Base-by-base conservation (phyloP, 768 basidiomycete species). In the Hydnum rufescens region DNA sequence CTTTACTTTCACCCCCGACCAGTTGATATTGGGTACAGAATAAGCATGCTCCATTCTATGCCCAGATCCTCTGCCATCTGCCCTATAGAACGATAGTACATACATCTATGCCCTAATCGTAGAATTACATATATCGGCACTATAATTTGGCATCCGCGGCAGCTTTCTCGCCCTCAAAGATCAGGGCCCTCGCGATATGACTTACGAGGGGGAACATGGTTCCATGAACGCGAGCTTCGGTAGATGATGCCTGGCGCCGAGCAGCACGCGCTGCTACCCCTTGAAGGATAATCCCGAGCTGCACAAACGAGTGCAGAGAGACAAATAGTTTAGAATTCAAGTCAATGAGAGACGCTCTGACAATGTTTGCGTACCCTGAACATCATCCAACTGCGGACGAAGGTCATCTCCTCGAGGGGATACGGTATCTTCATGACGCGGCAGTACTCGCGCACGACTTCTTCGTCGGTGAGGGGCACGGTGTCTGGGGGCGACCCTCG, bases 241-340 rank as follows among this genome's bases (percentile, higher is more conserved):
- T 87, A 0, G 88, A 92, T 62, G 84, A 90, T 3, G 89, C 88
- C 64, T 95, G 89, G 19, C 85, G 76, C 25, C 80, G 72, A 1
- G 87, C 86, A 51, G 75, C 76, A 42, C 89, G 75, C 29, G 89
- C 89, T 1, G 89, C 84, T 57, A 95, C 89, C 3, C 89, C 89
- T 66, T 95, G 89, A 1, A 76, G 68, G 58, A 95, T 92, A 54
- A 93, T 72, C 0, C 85, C 72, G 25, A 83, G 64, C 83, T 83
- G 51, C 56, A 51, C 56, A 61, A 64, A 2, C 60, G 42, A 16
- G 61, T 56, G 52, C 58, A 64, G 50, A 48, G 49, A 32, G 39
- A 43, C 31, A 54, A 51, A 53, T 55, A 59, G 2, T 58, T 49
- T 54, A n/a, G 13, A 19, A 1, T 26, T 18, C 23, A 1, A 13